Evolutionary conservation across 1,284 basidiomycete species (phyloP).

Genomic region (Ganoderma leucocontextum): DNA sequence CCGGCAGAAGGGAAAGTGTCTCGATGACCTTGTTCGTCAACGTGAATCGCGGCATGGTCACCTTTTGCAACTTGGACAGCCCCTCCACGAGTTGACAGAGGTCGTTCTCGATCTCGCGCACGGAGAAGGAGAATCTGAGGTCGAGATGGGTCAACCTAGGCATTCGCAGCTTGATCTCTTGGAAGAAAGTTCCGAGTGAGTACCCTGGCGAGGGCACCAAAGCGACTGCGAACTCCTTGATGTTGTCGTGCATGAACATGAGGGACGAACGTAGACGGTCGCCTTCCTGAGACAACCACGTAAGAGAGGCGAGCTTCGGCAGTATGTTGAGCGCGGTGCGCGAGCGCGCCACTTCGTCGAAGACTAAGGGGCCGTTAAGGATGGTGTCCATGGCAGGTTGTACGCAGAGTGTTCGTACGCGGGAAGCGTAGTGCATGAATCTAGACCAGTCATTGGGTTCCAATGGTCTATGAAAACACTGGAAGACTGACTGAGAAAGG

Average conservation of each 20-base stretch:
- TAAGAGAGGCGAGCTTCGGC: slow-evolving; percentile 42
- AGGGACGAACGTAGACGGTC: slow-evolving; percentile 46
- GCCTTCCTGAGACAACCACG: slow-evolving; percentile 18
- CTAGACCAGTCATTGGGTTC: slow-evolving; percentile 62
- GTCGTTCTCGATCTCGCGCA: slow-evolving; percentile 46
- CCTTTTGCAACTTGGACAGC: slow-evolving; percentile 54
- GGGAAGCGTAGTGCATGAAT: slow-evolving; percentile 61
- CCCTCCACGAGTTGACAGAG: slow-evolving; percentile 48
- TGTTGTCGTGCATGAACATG: slow-evolving; percentile 53
- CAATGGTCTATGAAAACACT: slow-evolving; percentile 54
- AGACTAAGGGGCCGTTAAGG: slow-evolving; percentile 38
- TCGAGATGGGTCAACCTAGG: slow-evolving; percentile 56
- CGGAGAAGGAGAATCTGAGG: slow-evolving; percentile 48
- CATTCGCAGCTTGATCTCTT: slow-evolving; percentile 60
- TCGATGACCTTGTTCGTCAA: slow-evolving; percentile 56
- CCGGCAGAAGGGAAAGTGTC: slow-evolving; percentile 52
- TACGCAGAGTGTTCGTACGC: slow-evolving; percentile 52
- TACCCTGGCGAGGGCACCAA: slow-evolving; percentile 38
- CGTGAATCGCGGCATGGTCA: slow-evolving; percentile 60
- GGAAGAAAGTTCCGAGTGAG: slow-evolving; percentile 48
- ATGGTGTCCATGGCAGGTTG: slow-evolving; percentile 9
- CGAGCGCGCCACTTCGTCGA: slow-evolving; percentile 64
- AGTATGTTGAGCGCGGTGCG: slow-evolving; percentile 59
- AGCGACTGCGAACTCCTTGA: slow-evolving; percentile 44
- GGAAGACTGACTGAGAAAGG: neutral